Evolutionary conservation across 78 protist species (phyloP).

Genomic region (Dictyostelium citrinum): DNA sequence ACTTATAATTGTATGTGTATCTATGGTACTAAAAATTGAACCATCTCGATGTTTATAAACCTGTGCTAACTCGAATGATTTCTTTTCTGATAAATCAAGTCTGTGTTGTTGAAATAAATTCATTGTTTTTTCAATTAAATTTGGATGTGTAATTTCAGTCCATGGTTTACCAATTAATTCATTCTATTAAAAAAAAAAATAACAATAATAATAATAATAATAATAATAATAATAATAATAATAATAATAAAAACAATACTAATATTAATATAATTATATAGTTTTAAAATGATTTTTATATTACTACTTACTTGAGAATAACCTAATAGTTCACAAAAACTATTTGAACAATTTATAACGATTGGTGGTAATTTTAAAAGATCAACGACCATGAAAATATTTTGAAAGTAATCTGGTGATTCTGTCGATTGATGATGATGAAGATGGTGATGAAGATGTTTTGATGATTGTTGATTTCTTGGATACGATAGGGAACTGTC

Average conservation of each 20-base stretch:
- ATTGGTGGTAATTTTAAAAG: constrained; percentile 53
- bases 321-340: constrained; percentile 45
- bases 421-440: neutral
- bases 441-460: neutral
- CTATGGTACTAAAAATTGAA: constrained; percentile 45
- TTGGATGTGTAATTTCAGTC: constrained; percentile 66
- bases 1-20: constrained; percentile 40
- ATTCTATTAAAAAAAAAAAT: neutral
- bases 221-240: too few species aligned
- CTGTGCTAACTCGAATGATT: constrained; percentile 43
- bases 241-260: too few species aligned
- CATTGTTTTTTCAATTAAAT: constrained; percentile 50
- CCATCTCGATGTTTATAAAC: constrained; percentile 55
- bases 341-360: constrained; percentile 23
- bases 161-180: constrained; percentile 74
- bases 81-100: neutral
- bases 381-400: constrained; percentile 45
- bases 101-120: constrained; percentile 28
- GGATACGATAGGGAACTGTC: constrained; percentile 33
- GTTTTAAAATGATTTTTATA: neutral
- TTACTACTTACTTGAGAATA: neutral
- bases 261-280: too few species aligned
- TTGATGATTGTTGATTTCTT: neutral
- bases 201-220: neutral
- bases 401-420: neutral